Conservation (phyloP, 805 yeast genomes). For the Candida boleticola region DNA sequence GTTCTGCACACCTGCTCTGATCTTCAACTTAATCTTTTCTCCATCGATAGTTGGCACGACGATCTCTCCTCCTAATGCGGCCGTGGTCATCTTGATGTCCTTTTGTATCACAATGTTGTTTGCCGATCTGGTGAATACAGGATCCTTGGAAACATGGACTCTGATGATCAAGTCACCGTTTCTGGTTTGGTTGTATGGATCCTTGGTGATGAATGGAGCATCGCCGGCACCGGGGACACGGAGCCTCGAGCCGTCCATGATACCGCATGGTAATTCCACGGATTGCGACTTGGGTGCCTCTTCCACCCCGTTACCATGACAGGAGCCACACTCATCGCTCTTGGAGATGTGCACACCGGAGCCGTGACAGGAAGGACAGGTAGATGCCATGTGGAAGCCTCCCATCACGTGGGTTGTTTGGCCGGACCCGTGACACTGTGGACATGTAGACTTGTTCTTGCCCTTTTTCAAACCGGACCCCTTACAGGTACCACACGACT, state of each 20-base stretch:
- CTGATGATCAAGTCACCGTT: constrained; percentile 90
- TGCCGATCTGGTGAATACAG: constrained; percentile 63
- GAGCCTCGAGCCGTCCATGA: constrained; percentile 80
- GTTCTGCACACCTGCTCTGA: constrained; percentile 80
- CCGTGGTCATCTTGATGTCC: constrained; percentile 88
- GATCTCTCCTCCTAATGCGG: constrained; percentile 90
- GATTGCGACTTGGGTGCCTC: constrained; percentile 66
- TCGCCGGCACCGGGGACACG: constrained; percentile 89
- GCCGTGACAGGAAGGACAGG: constrained; percentile 87
- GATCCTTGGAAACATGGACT: constrained; percentile 74
- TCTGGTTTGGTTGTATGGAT: constrained; percentile 61
- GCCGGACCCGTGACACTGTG: constrained; percentile 91
- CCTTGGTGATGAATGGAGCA: constrained; percentile 72
- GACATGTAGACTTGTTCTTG: constrained; percentile 72
- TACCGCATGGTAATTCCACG: constrained; percentile 85
- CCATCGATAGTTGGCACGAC: constrained; percentile 92
- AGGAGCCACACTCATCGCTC: constrained; percentile 67
- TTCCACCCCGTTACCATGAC: constrained; percentile 89
- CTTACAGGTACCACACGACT: constrained; percentile 72
- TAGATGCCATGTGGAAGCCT: constrained; percentile 95
- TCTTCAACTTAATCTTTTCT: constrained; percentile 67
- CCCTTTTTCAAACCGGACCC: constrained; percentile 86
- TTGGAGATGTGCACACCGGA: constrained; percentile 74
- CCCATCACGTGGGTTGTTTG: constrained; percentile 82
- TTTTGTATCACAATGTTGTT: constrained; percentile 64